Percentiles rank a stretch among this genome's conserved stretches.
These are phyloP conservation scores for Adansonia rubrostipa DNA, from an alignment of 441 rosid genomes.

Conservation along the genomic window DNA sequence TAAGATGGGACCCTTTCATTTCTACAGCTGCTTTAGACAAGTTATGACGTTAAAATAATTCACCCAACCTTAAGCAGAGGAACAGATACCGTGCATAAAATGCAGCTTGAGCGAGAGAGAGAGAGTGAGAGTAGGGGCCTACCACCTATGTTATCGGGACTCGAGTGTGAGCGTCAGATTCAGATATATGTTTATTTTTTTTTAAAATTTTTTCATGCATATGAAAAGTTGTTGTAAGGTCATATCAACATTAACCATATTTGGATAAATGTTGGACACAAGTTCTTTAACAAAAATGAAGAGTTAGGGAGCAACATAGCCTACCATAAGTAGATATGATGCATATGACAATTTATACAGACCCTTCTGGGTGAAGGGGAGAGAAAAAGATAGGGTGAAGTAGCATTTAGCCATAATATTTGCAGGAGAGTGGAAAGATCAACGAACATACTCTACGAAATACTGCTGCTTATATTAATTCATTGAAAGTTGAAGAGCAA, in stretches of 20 bases:
- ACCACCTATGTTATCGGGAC: too few relatives aligned
- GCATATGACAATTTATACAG: neutral
- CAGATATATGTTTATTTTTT: too few relatives aligned
- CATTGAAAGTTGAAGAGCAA: constrained; percentile 20
- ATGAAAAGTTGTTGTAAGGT: too few relatives aligned
- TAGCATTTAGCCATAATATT: neutral
- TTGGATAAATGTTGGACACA: too few relatives aligned
- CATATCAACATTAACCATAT: too few relatives aligned
- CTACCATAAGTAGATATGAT: neutral
- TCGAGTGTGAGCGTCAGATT: too few relatives aligned
- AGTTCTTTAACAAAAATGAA: too few relatives aligned
- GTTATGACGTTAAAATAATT: neutral
- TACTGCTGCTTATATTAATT: constrained; percentile 11
- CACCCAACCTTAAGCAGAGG: constrained; percentile 18
- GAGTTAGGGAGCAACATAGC: neutral
- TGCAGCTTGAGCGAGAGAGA: neutral
- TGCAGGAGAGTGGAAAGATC: constrained; percentile 6
- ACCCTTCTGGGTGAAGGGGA: neutral
- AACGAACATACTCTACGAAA: constrained; percentile 8
- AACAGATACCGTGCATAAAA: neutral
- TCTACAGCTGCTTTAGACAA: neutral
- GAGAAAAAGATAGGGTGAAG: neutral
- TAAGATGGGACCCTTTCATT: neutral
- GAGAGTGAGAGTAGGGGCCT: too few relatives aligned
- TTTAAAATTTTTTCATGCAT: too few relatives aligned